These are phyloP conservation scores for Trametes villosa DNA, from an alignment of 768 basidiomycete species.

Conservation along the genomic window DNA sequence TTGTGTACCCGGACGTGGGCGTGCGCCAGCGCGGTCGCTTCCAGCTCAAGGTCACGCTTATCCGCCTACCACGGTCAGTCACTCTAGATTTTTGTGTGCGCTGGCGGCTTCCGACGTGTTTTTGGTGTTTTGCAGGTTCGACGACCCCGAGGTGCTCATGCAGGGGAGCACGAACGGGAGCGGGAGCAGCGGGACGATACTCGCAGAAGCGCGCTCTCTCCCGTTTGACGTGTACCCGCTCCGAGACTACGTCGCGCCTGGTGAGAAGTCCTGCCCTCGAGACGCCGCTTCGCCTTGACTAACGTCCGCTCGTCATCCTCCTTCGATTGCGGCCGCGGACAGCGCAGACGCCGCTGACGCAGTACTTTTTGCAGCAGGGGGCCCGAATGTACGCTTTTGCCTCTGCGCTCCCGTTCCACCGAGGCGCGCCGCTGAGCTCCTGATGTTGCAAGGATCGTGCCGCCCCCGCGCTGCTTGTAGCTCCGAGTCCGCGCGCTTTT, in stretches of 20 bases:
- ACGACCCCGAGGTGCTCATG: conserved; percentile 53
- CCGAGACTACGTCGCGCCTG: conserved; percentile 74
- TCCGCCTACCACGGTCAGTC: conserved; percentile 76
- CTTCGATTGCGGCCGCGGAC: conserved; percentile 19
- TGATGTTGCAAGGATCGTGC: conserved; percentile 29
- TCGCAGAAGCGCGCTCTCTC: conserved; percentile 74
- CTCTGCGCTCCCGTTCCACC: conserved; percentile 31
- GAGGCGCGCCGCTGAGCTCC: conserved; percentile 29
- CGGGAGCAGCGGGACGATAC: conserved; percentile 53
- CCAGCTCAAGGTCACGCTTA: conserved; percentile 71
- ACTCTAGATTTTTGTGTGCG: not conserved
- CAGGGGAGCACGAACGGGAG: conserved; percentile 56
- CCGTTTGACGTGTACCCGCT: conserved; percentile 80
- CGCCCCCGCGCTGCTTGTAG: conserved; percentile 18
- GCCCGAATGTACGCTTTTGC: conserved; percentile 60
- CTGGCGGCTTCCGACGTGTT: not conserved
- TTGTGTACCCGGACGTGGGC: conserved; percentile 90
- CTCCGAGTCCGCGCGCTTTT: not conserved
- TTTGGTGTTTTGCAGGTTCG: conserved; percentile 41
- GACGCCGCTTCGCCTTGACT: conserved; percentile 19
- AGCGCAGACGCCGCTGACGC: conserved; percentile 58
- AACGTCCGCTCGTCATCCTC: conserved; percentile 11
- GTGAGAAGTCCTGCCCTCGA: conserved; percentile 52
- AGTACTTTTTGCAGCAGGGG: conserved; percentile 61
- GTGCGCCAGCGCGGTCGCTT: conserved; percentile 79